These are phyloP conservation scores for Suillus occidentalis DNA, from an alignment of 768 basidiomycete genomes.

Conservation along the genomic window DNA sequence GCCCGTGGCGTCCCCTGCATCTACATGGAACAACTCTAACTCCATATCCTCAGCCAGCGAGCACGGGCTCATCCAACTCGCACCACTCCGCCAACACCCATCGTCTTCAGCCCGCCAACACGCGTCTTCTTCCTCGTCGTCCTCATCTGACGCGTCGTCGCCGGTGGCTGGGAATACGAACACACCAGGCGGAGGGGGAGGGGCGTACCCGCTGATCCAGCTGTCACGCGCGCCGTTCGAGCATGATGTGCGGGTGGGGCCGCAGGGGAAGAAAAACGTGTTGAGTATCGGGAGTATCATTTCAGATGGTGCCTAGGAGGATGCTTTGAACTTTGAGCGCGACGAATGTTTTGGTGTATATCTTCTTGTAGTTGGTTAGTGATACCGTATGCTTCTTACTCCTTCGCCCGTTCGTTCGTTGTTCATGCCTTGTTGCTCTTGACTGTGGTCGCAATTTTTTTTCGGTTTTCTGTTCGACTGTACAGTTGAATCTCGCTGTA, in stretches of 20 bases:
- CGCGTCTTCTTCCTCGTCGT: slow-evolving; percentile 25
- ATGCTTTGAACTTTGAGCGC: not conserved
- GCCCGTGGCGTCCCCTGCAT: slow-evolving; percentile 3
- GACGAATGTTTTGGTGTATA: not conserved
- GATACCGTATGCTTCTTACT: not conserved
- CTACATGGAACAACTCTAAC: not conserved
- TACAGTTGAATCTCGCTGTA: not conserved
- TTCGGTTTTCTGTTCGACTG: not conserved
- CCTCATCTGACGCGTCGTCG: slow-evolving; percentile 29
- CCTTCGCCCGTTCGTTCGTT: not conserved
- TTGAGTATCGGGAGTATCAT: slow-evolving; percentile 74
- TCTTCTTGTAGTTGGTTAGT: not conserved
- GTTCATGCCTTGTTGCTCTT: not conserved
- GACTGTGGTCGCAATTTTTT: not conserved
- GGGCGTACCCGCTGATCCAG: slow-evolving; percentile 28
- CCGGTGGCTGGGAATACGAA: slow-evolving; percentile 11
- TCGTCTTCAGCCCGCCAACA: slow-evolving; percentile 5
- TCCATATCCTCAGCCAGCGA: slow-evolving; percentile 17
- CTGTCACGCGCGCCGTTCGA: slow-evolving; percentile 34
- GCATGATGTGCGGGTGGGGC: slow-evolving; percentile 23
- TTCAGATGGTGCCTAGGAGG: slow-evolving; percentile 40
- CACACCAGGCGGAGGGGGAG: not conserved
- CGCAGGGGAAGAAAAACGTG: slow-evolving; percentile 56
- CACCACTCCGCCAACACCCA: slow-evolving; percentile 30
- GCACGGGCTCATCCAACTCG: slow-evolving; percentile 36